A percentile compares a stretch with the other conserved stretches of the same genome.
These are phyloP conservation scores for Bipolaris gigantea DNA, from an alignment of 2,329 filamentous ascomycete genomes.

Conservation along the genomic window DNA sequence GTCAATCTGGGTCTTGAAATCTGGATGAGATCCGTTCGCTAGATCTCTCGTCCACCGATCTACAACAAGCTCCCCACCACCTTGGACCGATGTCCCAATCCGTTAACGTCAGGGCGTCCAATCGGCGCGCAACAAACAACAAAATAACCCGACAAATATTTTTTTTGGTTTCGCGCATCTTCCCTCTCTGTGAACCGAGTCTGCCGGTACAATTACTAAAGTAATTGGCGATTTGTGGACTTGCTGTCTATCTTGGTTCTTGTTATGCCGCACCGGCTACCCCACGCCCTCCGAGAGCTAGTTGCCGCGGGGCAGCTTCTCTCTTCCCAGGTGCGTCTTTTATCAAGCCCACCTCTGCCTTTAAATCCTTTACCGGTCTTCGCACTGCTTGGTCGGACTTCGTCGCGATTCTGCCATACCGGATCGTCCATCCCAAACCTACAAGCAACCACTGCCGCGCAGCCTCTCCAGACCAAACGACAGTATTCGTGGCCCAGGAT, in stretches of 20 bases:
- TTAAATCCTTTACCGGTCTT: slow-evolving; percentile 1
- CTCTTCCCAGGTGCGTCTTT: slow-evolving; percentile 10
- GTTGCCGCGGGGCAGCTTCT: slow-evolving; percentile 15
- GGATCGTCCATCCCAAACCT: background rate
- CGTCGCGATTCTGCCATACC: slow-evolving; percentile 7
- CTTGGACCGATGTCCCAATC: slow-evolving; percentile 15
- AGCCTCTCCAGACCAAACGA: slow-evolving; percentile 5
- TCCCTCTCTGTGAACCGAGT: slow-evolving; percentile 22
- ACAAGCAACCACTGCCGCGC: background rate
- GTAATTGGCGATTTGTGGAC: slow-evolving; percentile 15
- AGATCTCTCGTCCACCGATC: slow-evolving; percentile 18
- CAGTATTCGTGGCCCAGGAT: slow-evolving; percentile 21
- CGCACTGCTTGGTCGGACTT: slow-evolving; percentile 1
- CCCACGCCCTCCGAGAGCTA: slow-evolving; percentile 28
- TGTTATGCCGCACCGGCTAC: slow-evolving; percentile 26
- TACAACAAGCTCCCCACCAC: slow-evolving; percentile 16
- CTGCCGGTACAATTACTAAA: slow-evolving; percentile 20
- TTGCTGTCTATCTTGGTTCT: slow-evolving; percentile 4
- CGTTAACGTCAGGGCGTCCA: slow-evolving; percentile 32
- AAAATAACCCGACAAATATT: slow-evolving; percentile 16
- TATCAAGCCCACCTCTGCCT: slow-evolving; percentile 5
- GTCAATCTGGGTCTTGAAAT: slow-evolving; percentile 2
- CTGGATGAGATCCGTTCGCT: slow-evolving; percentile 17
- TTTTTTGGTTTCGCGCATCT: slow-evolving; percentile 11
- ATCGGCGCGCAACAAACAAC: slow-evolving; percentile 25